These are phyloP conservation scores for Vitis hybrid DNA, from an alignment of 177 flowering plant species.

Conservation along the genomic window DNA sequence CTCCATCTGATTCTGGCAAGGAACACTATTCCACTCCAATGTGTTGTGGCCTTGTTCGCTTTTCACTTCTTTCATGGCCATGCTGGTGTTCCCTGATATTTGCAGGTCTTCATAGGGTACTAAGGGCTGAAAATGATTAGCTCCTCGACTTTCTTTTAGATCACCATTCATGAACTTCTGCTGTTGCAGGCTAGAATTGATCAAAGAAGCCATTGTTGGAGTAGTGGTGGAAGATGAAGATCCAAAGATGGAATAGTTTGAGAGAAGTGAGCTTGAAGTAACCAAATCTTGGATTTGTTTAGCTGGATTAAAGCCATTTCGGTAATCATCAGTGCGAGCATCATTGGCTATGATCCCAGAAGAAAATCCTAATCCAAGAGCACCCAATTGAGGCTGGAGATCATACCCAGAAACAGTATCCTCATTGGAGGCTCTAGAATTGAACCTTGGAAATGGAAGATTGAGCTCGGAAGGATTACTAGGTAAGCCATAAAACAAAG, in stretches of 20 bases:
- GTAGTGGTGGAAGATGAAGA: constrained; percentile 33
- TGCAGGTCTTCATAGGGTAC: constrained; percentile 33
- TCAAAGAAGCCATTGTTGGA: constrained; percentile 39
- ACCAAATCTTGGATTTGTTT: constrained; percentile 28
- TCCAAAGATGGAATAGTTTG: constrained; percentile 41
- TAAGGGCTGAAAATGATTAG: constrained; percentile 21
- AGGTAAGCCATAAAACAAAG: constrained; percentile 43
- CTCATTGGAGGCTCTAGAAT: constrained; percentile 18
- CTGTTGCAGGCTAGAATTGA: constrained; percentile 40
- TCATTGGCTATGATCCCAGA: constrained; percentile 22
- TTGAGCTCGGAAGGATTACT: constrained; percentile 33
- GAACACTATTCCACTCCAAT: constrained; percentile 15
- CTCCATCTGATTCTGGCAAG: constrained; percentile 39
- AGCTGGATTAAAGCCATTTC: constrained; percentile 20
- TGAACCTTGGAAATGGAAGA: constrained; percentile 32
- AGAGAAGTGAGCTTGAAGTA: constrained; percentile 26
- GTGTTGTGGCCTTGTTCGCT: constrained; percentile 41
- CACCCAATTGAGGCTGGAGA: constrained; percentile 41
- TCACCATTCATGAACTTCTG: constrained; percentile 25
- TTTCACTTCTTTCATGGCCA: constrained; percentile 32
- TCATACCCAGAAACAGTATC: constrained; percentile 30
- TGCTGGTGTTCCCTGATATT: constrained; percentile 13
- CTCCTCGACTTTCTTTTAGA: constrained; percentile 20
- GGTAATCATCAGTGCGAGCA: constrained; percentile 12
- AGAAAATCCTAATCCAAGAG: constrained; percentile 56